Percentiles rank a stretch among this genome's conserved stretches.
Conservation (phyloP, 768 basidiomycete species). For the Tulasnella sp. region DNA sequence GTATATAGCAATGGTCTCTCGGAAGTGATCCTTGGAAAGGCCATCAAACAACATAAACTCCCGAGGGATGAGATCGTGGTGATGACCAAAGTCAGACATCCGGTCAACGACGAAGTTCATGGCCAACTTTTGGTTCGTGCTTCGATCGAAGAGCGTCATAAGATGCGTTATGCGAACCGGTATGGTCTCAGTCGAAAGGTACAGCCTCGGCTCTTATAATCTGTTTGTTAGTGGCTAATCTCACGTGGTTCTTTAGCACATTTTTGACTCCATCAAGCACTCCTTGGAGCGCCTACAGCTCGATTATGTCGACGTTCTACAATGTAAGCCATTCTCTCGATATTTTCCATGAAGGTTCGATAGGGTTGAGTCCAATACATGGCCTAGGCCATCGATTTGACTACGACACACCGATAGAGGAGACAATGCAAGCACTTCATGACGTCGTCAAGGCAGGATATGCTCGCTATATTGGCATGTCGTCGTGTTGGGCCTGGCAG, state of each 20-base stretch:
- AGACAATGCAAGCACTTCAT: conserved; percentile 43
- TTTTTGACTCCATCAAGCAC: conserved; percentile 33
- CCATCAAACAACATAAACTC: conserved; percentile 32
- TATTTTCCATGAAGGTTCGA: background rate
- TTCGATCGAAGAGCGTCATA: background rate
- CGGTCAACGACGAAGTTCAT: background rate
- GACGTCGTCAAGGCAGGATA: conserved; percentile 41
- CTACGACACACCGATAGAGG: conserved; percentile 39
- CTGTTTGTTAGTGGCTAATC: background rate
- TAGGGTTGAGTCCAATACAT: background rate
- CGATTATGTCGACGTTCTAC: conserved; percentile 36
- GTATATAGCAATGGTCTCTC: conserved; percentile 35
- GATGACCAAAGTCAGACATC: conserved; percentile 31
- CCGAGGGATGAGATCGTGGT: conserved; percentile 35
- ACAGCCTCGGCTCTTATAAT: too few relatives aligned
- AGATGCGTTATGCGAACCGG: conserved; percentile 24
- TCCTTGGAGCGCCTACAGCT: conserved; percentile 30
- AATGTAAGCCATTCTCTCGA: conserved; percentile 23
- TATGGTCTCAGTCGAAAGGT: conserved; percentile 27
- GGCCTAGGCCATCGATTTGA: conserved; percentile 38
- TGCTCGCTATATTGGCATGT: conserved; percentile 38
- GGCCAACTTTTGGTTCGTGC: background rate
- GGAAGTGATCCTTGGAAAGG: conserved; percentile 36
- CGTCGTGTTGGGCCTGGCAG: conserved; percentile 30
- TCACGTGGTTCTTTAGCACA: conserved; percentile 29